Evolutionary conservation across 768 basidiomycete species (phyloP), one percentile per base, ranked within the genome.

Genomic region (Cystoderma amianthinum): DNA sequence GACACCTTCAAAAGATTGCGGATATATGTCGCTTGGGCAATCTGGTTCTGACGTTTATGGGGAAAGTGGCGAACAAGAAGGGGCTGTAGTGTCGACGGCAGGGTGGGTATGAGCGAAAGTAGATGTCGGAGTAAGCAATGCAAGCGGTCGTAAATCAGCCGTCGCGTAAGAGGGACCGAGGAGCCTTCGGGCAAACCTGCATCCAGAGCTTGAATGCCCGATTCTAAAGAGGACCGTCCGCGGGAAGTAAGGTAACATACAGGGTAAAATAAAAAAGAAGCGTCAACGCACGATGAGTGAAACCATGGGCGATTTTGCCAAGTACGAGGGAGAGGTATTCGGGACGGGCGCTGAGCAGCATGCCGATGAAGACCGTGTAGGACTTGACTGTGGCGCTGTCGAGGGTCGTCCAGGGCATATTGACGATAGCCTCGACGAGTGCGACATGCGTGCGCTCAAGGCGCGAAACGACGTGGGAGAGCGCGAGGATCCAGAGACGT

Each of bases 351-450:
- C 87, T 91, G 50, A 95, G 76, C 30, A 99, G 78, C 69, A 94
- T 89, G 19, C 90, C 88, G 36, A 92, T 77, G 57, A 96, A 96
- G 24, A 85, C 75, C 21, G 83, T 85, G 63, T 95, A 97, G 3
- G 83, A 81, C 61, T 84, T 85, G 39, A 94, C 92, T 48, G 95
- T 87, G 23, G 68, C 65, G 22, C 76, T 76, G 54, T 95, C 93
- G 62, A 91, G 78, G n/a, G 81, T 87, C 12, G 87, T 83, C 96
- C 96, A 99, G 10, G 92, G 90, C 54, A 97, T 72, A 46, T 72
- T 74, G 32, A 97, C 71, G 44, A 98, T 78, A 11, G 93, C 90
- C 46, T 93, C 80, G 25, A 97, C 83, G 21, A 99, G 77, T 0
- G 78, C 57, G 12, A 80, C 67, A 56, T 98, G 94, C 6, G 74